phyloP scores from a whole-genome alignment of 345 rosid genomes.

The Citrus unshiu region DNA sequence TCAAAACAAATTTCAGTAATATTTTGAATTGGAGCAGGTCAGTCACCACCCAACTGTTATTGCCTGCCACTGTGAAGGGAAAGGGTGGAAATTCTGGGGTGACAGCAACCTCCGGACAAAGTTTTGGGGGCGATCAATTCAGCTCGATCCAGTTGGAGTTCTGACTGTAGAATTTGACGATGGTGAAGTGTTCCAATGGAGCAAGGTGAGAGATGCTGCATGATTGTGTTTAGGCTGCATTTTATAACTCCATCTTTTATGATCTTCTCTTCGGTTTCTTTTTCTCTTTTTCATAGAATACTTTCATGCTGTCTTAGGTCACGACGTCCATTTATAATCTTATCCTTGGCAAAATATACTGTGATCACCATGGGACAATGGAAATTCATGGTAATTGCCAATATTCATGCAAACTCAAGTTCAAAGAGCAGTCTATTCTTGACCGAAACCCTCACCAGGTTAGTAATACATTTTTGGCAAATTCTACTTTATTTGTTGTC shows the following conservation, averaged over 20 bases:
- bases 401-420: conserved; percentile 85
- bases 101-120: conserved; percentile 89
- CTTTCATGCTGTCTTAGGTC: conserved; percentile 45
- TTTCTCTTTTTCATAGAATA: conserved; percentile 13
- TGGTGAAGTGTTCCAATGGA: conserved; percentile 95
- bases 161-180: conserved; percentile 90
- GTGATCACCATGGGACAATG: conserved; percentile 95
- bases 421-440: conserved; percentile 87
- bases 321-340: conserved; percentile 90
- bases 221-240: conserved; percentile 3
- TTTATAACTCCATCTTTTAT: not conserved
- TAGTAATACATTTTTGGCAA: conserved; percentile 12
- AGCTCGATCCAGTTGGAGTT: conserved; percentile 92
- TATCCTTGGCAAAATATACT: conserved; percentile 82
- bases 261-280: conserved; percentile 14
- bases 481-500: not conserved
- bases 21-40: conserved; percentile 50
- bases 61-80: conserved; percentile 97
- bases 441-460: conserved; percentile 97
- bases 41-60: conserved; percentile 97
- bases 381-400: conserved; percentile 72
- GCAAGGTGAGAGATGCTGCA: conserved; percentile 54
- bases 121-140: conserved; percentile 98
- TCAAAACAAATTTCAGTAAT: conserved; percentile 10
- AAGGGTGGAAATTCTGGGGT: conserved; percentile 98